Conservation (phyloP, 495 filamentous ascomycete species). For the Cladorrhinum samala region DNA sequence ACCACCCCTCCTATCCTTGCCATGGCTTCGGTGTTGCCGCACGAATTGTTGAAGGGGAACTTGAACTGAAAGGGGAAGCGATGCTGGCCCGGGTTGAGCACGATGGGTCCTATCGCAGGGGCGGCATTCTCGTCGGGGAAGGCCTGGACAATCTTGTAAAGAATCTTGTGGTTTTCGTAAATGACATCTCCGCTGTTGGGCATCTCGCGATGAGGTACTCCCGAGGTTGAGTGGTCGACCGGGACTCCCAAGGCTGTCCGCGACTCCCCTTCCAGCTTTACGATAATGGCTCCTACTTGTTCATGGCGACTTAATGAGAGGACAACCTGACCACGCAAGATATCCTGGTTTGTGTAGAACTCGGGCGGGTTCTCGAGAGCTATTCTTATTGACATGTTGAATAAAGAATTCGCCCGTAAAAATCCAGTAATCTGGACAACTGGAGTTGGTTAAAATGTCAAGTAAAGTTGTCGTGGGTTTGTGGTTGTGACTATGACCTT, state of each 20-base stretch:
- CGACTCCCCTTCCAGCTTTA: conserved; percentile 92
- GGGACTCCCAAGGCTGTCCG: conserved; percentile 49
- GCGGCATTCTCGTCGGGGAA: conserved; percentile 57
- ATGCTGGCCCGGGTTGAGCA: conserved; percentile 69
- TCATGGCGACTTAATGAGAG: conserved; percentile 58
- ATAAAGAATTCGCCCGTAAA: background rate
- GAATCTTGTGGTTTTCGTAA: conserved; percentile 52
- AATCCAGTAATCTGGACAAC: no score
- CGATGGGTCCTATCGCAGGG: conserved; percentile 56
- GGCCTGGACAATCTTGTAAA: conserved; percentile 74
- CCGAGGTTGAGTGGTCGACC: conserved; percentile 12
- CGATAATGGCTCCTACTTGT: conserved; percentile 69
- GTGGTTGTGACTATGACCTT: background rate
- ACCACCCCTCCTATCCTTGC: conserved; percentile 37
- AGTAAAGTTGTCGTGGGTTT: background rate
- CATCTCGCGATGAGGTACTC: conserved; percentile 24
- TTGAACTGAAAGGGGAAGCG: conserved; percentile 91
- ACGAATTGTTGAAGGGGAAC: conserved; percentile 89
- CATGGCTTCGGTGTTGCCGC: conserved; percentile 50
- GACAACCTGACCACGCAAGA: conserved; percentile 60
- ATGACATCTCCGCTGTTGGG: conserved; percentile 30
- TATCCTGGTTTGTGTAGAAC: conserved; percentile 87
- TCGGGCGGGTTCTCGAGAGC: conserved; percentile 65
- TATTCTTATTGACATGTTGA: conserved; percentile 70
- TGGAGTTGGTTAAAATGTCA: no score